phyloP scores from a whole-genome alignment of 345 rosid genomes.

The Firmiana major region DNA sequence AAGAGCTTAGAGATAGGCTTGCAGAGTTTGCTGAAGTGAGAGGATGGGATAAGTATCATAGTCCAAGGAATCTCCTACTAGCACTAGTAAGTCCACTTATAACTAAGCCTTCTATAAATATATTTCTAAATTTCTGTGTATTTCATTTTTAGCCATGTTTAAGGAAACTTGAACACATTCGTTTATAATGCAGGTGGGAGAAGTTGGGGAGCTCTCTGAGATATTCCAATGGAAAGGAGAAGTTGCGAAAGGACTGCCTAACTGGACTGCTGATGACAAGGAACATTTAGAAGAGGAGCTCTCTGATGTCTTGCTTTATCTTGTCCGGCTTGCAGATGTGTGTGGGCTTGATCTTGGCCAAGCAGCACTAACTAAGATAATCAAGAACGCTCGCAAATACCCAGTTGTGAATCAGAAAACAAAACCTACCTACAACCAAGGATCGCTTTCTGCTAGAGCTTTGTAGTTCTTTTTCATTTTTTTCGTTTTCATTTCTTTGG shows the following conservation, averaged over 20 bases:
- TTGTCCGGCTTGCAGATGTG: neutral
- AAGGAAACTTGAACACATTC: neutral
- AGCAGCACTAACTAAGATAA: constrained; percentile 47
- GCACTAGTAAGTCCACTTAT: constrained; percentile 40
- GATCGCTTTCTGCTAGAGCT: neutral
- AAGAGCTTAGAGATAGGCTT: constrained; percentile 39
- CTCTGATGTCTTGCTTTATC: constrained; percentile 3
- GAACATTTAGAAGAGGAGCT: constrained; percentile 7
- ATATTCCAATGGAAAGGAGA: constrained; percentile 36
- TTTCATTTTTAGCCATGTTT: neutral
- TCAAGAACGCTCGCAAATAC: constrained; percentile 47
- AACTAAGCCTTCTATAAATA: neutral
- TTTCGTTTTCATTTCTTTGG: neutral
- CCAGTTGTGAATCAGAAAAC: constrained; percentile 21
- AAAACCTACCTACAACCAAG: neutral
- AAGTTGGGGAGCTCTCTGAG: constrained; percentile 26
- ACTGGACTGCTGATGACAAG: constrained; percentile 10
- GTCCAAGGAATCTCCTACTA: constrained; percentile 56
- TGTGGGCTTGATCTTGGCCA: constrained; percentile 19
- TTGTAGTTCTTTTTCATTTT: neutral
- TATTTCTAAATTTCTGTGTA: neutral
- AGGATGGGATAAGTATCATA: constrained; percentile 55
- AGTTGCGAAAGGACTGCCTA: constrained; percentile 8
- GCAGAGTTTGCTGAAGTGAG: constrained; percentile 47
- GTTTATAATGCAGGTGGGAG: neutral